These are phyloP conservation scores for Podaxis sp. DNA, from an alignment of 768 basidiomycete genomes.

Conservation along the genomic window DNA sequence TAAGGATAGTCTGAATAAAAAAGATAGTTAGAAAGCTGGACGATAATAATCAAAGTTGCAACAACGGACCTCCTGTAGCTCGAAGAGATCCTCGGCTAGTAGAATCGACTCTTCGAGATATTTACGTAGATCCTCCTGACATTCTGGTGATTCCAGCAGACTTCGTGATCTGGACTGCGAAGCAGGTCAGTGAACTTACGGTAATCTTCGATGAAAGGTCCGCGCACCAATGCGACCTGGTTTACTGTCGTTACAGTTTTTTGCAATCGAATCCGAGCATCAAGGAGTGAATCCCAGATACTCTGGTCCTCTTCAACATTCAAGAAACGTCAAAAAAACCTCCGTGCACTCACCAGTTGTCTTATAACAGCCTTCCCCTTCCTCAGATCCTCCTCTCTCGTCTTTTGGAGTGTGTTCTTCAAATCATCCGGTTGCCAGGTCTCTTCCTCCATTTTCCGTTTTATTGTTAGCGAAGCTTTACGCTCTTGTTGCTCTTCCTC, in stretches of 20 bases:
- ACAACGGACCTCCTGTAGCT: slow-evolving; percentile 57
- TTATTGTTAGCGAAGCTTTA: neutral
- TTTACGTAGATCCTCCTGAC: slow-evolving; percentile 40
- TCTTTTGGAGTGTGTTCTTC: slow-evolving; percentile 48
- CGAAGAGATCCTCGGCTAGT: slow-evolving; percentile 64
- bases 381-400: slow-evolving; percentile 61
- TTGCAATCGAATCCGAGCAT: slow-evolving; percentile 89
- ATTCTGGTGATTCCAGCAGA: slow-evolving; percentile 33
- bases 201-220: neutral
- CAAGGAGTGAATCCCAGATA: slow-evolving; percentile 83
- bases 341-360: slow-evolving; percentile 63
- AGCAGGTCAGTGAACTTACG: slow-evolving; percentile 8
- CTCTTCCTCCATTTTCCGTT: slow-evolving; percentile 7
- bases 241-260: slow-evolving; percentile 69
- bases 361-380: slow-evolving; percentile 83
- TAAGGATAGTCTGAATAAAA: slow-evolving; percentile 37
- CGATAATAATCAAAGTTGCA: neutral
- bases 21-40: neutral
- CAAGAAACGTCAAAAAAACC: neutral
- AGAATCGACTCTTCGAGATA: slow-evolving; percentile 57
- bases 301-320: slow-evolving; percentile 36
- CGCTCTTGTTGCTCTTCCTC: slow-evolving; percentile 9
- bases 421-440: slow-evolving; percentile 34
- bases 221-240: slow-evolving; percentile 57
- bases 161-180: slow-evolving; percentile 29